Base-by-base conservation (phyloP, 305 asterid species). In the Fraxinus platypoda region DNA sequence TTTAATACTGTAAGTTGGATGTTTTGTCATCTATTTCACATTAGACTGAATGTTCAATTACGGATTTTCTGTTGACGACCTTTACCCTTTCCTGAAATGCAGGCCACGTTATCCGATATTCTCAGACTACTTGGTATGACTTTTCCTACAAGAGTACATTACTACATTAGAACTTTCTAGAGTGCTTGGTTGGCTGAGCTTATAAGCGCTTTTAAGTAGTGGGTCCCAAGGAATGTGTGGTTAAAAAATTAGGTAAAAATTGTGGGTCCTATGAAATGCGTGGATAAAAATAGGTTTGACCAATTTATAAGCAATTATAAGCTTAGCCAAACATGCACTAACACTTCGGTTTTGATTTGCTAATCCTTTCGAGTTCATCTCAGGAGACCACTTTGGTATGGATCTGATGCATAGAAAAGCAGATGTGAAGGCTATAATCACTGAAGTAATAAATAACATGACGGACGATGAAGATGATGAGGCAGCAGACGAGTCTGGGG, bases 391-490 rank as follows among this genome's bases (percentile, higher is more conserved):
- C 46, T 83, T 83, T 37, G 86, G 79, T 35, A 49, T 72, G 81
- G 91, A 88, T 76, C 83, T 88, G 77, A 78, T 81, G 87, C 85
- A 86, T 85, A 80, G 89, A 75, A 88, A 88, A 83, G 78, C 88
- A 25, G 91, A 88, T 80, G 89, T 86, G 31, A 88, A 86, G 81
- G 89, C 79, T 49, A 84, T 88, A 82, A 86, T 88, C 81, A 86
- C 91, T 21, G 91, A 88, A 38, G 91, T 81, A 35, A 88, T 88
- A 59, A 88, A 80, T 82, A 81, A 71, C 82, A 88, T 88, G 91
- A 78, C 87, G 19, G 91, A 84, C 23, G 90, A 88, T 35, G 90
- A 87, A 54, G 90, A 83, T 25, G 49, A 41, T 3, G 91, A 86
- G 4, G 85, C 77, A 31, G 89, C 76, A 17, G 85, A 33, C 12